phyloP scores from a whole-genome alignment of 768 basidiomycete species.

The Boletellus ananiceps region DNA sequence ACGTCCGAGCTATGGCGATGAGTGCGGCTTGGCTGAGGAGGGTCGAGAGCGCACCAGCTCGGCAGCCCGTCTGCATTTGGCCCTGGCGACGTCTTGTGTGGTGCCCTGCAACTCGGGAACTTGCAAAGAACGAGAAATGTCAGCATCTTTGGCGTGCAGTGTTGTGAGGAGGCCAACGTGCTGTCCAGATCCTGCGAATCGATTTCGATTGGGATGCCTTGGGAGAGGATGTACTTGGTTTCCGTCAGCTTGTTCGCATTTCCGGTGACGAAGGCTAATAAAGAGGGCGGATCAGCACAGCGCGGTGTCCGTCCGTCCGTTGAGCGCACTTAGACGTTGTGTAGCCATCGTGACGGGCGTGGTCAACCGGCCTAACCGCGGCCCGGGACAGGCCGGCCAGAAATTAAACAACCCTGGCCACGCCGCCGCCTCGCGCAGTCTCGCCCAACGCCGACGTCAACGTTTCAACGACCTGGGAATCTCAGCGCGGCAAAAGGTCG shows the following conservation, averaged over 20 bases:
- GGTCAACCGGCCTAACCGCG: not conserved
- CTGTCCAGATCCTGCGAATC: slow-evolving; percentile 78
- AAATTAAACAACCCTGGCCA: slow-evolving; percentile 1
- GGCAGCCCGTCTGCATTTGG: slow-evolving; percentile 83
- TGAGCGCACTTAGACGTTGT: slow-evolving; percentile 22
- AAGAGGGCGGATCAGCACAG: slow-evolving; percentile 8
- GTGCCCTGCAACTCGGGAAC: slow-evolving; percentile 95
- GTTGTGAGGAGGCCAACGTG: slow-evolving; percentile 35
- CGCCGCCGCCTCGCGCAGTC: slow-evolving; percentile 5
- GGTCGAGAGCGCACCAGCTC: slow-evolving; percentile 54
- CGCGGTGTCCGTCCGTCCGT: not conserved
- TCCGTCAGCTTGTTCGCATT: slow-evolving; percentile 91
- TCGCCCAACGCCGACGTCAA: slow-evolving; percentile 15
- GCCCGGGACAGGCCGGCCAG: too few relatives aligned
- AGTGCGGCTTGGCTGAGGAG: not conserved
- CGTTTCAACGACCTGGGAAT: slow-evolving; percentile 10
- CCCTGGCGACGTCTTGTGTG: slow-evolving; percentile 83
- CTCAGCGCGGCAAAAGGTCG: slow-evolving; percentile 2
- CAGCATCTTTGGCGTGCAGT: not conserved
- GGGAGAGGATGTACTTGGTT: slow-evolving; percentile 75
- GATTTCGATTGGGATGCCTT: slow-evolving; percentile 64
- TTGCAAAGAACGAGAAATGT: slow-evolving; percentile 27
- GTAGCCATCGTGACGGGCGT: slow-evolving; percentile 15
- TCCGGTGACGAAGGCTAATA: slow-evolving; percentile 89
- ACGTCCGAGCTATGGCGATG: slow-evolving; percentile 37